Conservation (phyloP, 2,329 filamentous ascomycete species). For the Hymenoscyphus infarciens region DNA sequence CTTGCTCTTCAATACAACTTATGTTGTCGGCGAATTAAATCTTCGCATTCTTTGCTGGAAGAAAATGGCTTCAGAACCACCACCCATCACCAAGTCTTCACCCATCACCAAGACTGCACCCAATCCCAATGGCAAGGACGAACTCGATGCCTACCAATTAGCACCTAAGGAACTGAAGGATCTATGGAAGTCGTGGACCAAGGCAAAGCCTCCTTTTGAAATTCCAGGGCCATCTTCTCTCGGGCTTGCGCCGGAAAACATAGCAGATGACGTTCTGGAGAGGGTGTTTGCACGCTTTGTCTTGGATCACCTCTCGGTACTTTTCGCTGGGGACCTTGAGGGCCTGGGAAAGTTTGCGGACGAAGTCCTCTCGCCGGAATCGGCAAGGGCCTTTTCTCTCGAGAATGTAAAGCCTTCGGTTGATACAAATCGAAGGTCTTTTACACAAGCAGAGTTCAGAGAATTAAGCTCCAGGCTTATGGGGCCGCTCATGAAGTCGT, state of each 20-base stretch:
- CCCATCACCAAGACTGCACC: not conserved
- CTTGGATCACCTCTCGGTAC: constrained; percentile 3
- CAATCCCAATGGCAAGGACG: not conserved
- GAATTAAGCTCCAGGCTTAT: not conserved
- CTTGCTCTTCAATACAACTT: too few species aligned
- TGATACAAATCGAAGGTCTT: not conserved
- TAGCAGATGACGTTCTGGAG: not conserved
- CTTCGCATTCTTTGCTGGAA: not conserved
- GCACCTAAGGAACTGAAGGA: constrained; percentile 67
- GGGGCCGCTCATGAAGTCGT: not conserved
- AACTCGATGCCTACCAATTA: constrained; percentile 67
- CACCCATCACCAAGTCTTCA: not conserved
- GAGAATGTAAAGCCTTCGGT: constrained; percentile 1
- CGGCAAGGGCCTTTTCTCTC: not conserved
- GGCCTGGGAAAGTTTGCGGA: constrained; percentile 4
- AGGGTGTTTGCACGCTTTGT: constrained; percentile 6
- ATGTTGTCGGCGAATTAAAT: not conserved
- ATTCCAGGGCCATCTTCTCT: not conserved
- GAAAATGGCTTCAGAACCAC: not conserved
- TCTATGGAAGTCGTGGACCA: constrained; percentile 60
- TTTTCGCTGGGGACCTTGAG: constrained; percentile 3
- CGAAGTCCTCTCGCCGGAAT: not conserved
- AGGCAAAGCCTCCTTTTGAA: constrained; percentile 35
- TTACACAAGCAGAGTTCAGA: constrained; percentile 1
- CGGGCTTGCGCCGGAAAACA: not conserved